Conservation (phyloP, 108 stramenopile species). For the Cyclotella kingstonii region DNA sequence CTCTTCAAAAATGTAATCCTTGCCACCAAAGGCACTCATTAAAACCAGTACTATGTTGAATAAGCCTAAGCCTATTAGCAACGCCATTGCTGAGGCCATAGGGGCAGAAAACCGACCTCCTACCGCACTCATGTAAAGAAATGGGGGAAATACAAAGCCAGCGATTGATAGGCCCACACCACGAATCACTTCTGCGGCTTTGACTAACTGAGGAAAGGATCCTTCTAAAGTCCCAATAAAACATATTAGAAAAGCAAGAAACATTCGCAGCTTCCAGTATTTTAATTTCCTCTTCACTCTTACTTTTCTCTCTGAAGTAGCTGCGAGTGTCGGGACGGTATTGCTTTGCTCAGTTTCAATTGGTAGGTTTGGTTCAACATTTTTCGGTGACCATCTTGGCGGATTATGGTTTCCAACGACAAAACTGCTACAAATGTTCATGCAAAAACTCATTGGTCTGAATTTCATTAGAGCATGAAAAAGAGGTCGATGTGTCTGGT, state of each 20-base stretch:
- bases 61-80: conserved; percentile 38
- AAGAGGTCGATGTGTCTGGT: too few relatives aligned
- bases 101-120: conserved; percentile 35
- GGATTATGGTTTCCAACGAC: too few relatives aligned
- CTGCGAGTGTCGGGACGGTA: background rate
- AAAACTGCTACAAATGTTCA: too few relatives aligned
- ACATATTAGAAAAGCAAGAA: conserved; percentile 41
- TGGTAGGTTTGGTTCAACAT: background rate
- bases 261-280: conserved; percentile 50
- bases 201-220: conserved; percentile 34
- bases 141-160: conserved; percentile 46
- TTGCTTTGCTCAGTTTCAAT: background rate
- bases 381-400: background rate
- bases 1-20: conserved; percentile 43
- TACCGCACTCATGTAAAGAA: conserved; percentile 48
- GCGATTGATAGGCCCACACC: conserved; percentile 43
- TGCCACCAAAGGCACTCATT: conserved; percentile 46
- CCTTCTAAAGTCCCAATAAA: conserved; percentile 42
- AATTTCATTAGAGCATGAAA: too few relatives aligned
- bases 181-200: conserved; percentile 35
- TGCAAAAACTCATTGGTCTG: too few relatives aligned
- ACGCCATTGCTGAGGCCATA: conserved; percentile 42
- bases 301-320: conserved; percentile 8
- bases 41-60: conserved; percentile 44
- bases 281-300: conserved; percentile 25